These are phyloP conservation scores for Phaeosphaeria sp. DNA, from an alignment of 2,329 filamentous ascomycete species.

Conservation along the genomic window DNA sequence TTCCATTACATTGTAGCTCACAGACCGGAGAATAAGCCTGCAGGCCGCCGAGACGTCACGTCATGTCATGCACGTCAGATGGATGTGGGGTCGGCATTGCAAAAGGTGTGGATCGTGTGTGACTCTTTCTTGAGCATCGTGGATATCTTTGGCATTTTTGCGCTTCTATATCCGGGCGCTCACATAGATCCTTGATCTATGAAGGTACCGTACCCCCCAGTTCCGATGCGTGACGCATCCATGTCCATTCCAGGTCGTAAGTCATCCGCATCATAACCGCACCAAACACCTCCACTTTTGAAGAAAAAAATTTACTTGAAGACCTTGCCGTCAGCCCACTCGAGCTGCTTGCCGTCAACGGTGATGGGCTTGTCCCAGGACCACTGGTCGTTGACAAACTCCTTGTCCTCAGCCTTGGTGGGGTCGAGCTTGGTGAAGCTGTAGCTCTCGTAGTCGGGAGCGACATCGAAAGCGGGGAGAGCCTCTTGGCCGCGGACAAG, in stretches of 20 bases:
- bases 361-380: slow-evolving; percentile 85
- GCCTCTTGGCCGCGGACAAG: slow-evolving; percentile 91
- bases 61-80: slow-evolving; percentile 3
- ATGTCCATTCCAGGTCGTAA: slow-evolving; percentile 40
- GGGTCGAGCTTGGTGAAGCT: slow-evolving; percentile 95
- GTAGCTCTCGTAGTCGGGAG: slow-evolving; percentile 97
- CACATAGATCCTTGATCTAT: slow-evolving; percentile 35
- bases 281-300: slow-evolving; percentile 19
- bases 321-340: slow-evolving; percentile 92
- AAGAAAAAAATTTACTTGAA: slow-evolving; percentile 79
- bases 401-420: slow-evolving; percentile 80
- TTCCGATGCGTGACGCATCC: slow-evolving; percentile 34
- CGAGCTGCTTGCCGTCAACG: slow-evolving; percentile 85
- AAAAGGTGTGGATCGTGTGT: neutral
- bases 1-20: neutral
- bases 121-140: slow-evolving; percentile 22
- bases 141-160: slow-evolving; percentile 36
- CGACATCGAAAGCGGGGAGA: slow-evolving; percentile 89
- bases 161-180: slow-evolving; percentile 31
- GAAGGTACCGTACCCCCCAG: slow-evolving; percentile 24
- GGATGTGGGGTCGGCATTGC: neutral
- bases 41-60: neutral
- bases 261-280: slow-evolving; percentile 43
- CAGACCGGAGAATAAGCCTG: neutral
- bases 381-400: slow-evolving; percentile 88